These are phyloP conservation scores for Solanum dulcamara DNA, from an alignment of 257 asterid species.

Conservation along the genomic window DNA sequence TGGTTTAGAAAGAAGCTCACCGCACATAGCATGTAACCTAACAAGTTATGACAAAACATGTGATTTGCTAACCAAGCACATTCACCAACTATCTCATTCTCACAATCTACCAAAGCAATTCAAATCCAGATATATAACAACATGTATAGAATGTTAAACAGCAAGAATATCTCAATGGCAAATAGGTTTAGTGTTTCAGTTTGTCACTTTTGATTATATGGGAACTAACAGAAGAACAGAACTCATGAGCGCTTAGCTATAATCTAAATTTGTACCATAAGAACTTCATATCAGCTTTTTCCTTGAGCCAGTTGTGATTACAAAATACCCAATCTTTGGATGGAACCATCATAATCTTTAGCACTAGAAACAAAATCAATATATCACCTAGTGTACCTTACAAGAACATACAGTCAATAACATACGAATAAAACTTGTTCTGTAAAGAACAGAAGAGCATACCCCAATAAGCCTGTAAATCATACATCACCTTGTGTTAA, in stretches of 20 bases:
- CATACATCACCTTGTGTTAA: not conserved
- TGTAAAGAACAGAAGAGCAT: not conserved
- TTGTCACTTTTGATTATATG: not conserved
- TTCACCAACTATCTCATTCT: not conserved
- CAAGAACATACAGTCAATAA: not conserved
- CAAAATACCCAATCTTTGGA: not conserved
- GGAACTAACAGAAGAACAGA: not conserved
- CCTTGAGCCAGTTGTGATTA: not conserved
- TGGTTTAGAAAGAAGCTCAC: not conserved
- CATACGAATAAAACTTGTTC: not conserved
- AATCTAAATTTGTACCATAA: not conserved
- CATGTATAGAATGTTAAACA: not conserved
- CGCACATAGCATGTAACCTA: not conserved
- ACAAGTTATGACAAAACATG: not conserved
- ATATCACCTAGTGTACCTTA: not conserved
- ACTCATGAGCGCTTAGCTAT: not conserved
- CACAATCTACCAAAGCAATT: not conserved
- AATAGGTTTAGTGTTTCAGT: not conserved
- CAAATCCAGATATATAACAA: not conserved
- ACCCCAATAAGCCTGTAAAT: not conserved
- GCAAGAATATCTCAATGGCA: not conserved
- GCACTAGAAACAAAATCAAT: not conserved
- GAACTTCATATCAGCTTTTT: not conserved
- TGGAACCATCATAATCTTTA: not conserved
- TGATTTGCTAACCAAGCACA: not conserved